Percentiles rank a stretch among this genome's conserved stretches.
Conservation (phyloP, 2,329 filamentous ascomycete species). For the Pseudocercospora macadamiae region DNA sequence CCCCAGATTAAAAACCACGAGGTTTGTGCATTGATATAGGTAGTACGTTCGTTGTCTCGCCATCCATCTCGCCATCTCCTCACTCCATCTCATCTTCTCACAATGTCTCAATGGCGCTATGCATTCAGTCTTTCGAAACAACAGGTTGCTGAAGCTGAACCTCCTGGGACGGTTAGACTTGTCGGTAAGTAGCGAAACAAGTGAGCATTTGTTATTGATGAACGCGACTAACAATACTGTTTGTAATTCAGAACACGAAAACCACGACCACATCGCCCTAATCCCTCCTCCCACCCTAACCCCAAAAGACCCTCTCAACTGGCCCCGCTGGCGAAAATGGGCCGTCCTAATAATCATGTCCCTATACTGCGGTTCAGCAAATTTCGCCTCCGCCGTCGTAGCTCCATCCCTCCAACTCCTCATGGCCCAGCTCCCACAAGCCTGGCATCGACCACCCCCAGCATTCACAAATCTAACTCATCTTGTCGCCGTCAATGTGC, state of each 20-base stretch:
- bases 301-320: conserved; percentile 47
- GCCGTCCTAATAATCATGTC: conserved; percentile 43
- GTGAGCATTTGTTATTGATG: too few species aligned
- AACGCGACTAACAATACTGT: too few species aligned
- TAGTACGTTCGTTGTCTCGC: not conserved
- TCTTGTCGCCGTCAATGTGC: conserved; percentile 43
- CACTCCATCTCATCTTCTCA: conserved; percentile 7
- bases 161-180: conserved; percentile 45
- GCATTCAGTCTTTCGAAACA: conserved; percentile 45
- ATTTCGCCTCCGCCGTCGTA: conserved; percentile 42
- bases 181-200: conserved; percentile 45
- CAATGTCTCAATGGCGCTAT: conserved; percentile 40
- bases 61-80: conserved; percentile 4
- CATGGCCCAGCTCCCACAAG: conserved; percentile 11
- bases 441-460: conserved; percentile 31
- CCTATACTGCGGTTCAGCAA: conserved; percentile 42
- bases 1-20: not conserved
- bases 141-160: conserved; percentile 43
- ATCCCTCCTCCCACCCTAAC: conserved; percentile 44
- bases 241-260: conserved; percentile 32
- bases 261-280: conserved; percentile 43
- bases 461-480: conserved; percentile 41
- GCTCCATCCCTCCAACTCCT: conserved; percentile 43
- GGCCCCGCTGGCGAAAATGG: conserved; percentile 42
- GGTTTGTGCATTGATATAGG: not conserved